A percentile compares a stretch with the other conserved stretches of the same genome.
Conservation (phyloP, 345 rosid genomes). For the Aquilaria malaccensis region DNA sequence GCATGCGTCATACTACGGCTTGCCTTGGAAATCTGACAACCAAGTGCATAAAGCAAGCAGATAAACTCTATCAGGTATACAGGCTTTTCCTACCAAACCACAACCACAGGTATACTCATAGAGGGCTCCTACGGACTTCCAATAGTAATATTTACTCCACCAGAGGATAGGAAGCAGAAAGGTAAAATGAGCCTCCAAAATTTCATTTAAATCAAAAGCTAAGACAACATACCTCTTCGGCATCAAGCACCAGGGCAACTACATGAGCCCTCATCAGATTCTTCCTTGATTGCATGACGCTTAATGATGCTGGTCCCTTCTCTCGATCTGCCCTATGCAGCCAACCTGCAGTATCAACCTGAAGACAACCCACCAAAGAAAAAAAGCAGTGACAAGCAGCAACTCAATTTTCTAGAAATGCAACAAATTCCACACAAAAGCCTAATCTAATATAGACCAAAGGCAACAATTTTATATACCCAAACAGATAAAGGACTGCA, state of each 20-base stretch:
- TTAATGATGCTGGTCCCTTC: conserved; percentile 90
- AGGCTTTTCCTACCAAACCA: neutral
- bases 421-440: too few species aligned
- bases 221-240: conserved; percentile 65
- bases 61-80: neutral
- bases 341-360: conserved; percentile 99
- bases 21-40: conserved; percentile 60
- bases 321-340: conserved; percentile 74
- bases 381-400: conserved; percentile 6
- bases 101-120: neutral
- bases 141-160: neutral
- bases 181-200: too few species aligned
- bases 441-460: too few species aligned
- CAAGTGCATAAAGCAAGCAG: conserved; percentile 4
- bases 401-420: too few species aligned
- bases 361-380: conserved; percentile 4
- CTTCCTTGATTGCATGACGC: conserved; percentile 91
- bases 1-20: conserved; percentile 85
- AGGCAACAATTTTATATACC: too few species aligned
- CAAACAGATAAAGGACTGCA: too few species aligned
- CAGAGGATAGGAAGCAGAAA: too few species aligned
- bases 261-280: conserved; percentile 94
- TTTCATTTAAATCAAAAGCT: neutral
- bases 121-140: neutral
- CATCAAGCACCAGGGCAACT: conserved; percentile 86